Base-by-base conservation (phyloP, 1,284 basidiomycete genomes). In the Tilletia setariae region DNA sequence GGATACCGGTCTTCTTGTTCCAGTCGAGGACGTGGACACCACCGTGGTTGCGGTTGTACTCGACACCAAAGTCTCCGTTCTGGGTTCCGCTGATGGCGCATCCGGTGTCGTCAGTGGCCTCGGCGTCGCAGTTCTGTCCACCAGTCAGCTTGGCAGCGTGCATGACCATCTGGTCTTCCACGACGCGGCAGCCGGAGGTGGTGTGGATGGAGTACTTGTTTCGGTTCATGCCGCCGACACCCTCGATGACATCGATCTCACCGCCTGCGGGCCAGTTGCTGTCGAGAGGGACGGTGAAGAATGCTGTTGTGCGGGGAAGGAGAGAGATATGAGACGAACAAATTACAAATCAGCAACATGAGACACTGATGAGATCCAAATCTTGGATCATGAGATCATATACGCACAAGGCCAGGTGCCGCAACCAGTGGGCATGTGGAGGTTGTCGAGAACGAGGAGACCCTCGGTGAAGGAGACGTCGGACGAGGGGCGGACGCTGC, bases 1-100 rank as follows among this genome's bases (percentile, higher is more conserved):
- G 82, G 67, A 89, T 83, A 21, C 87, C 87, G 11, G 68, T 65
- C 13, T 47, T 59, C 19, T 70, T 59, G 66, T 65, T 62, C 68
- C 70, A 73, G 66, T 71, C 68, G 64, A 68, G 66, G 4, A 70
- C 76, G 66, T 71, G 79, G 80, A 83, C 87, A 4, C 88, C 88
- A 23, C 89, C 90, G 16, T 88, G 87, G 40, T 84, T 85, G 16
- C 74, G 72, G 77, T 90, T 90, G 83, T 88, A 89, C 2, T 76
- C 70, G 30, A 87, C 86, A 0, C 88, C 88, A 72, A 86, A 88
- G 23, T 80, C 88, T 62, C 84, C 83, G 0, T 76, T 63, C 62
- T 85, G 63, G 73, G 78, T 47, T 73, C 86, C 74, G 28, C 83
- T 77, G 25, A 90, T 89, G n/a, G 88, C 87, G 73, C 90, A 91